Evolutionary conservation across 2,329 filamentous ascomycete genomes (phyloP), one percentile per base, ranked within the genome.

Genomic region (Plectosphaerella plurivora): DNA sequence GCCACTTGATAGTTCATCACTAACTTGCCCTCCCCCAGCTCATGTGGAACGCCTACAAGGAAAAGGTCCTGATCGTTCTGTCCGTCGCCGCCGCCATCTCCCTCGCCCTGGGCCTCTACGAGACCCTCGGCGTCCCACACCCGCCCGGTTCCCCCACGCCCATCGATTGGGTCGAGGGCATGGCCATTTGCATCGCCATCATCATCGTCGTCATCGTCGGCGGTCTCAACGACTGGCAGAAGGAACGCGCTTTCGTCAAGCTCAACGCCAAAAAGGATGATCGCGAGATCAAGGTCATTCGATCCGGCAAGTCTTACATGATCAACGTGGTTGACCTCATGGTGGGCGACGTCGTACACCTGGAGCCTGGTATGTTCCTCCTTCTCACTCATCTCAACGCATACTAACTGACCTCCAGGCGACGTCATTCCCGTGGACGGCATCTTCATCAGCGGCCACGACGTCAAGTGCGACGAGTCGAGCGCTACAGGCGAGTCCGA

Each of bases 401-500:
- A 24, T 22, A 11, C 39, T n/a, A 9, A 42, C 15, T n/a, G 8
- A 10, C 28, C 11, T 8, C 7, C 28, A 1, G 87, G 87, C 54
- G 86, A 90, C 60, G 74, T 88, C 51, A 76, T 89, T 33, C 85
- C 87, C 0, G 85, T 84, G 1, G 87, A 90, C 61, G 87, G 87
- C 5, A 77, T 89, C 50, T 79, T 89, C 54, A 83, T 89, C 54
- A 73, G 77, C n/a, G 73, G 73, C 5, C 71, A 72, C 55, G 65
- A 67, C 3, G 61, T 77, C 53, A 73, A 86, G 64, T 89, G 86
- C 60, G 87, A 89, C 60, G 87, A 89, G 62, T 88, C 84, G 2
- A 87, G 85, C 14, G 83, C 84, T 1, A 89, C 86, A 28, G 86
- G 87, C 57, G 87, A 89, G 67, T 89, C 86, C 1, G 86, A 89